phyloP scores from a whole-genome alignment of 106 monocot genomes.

The Phalaenopsis aphrodite region DNA sequence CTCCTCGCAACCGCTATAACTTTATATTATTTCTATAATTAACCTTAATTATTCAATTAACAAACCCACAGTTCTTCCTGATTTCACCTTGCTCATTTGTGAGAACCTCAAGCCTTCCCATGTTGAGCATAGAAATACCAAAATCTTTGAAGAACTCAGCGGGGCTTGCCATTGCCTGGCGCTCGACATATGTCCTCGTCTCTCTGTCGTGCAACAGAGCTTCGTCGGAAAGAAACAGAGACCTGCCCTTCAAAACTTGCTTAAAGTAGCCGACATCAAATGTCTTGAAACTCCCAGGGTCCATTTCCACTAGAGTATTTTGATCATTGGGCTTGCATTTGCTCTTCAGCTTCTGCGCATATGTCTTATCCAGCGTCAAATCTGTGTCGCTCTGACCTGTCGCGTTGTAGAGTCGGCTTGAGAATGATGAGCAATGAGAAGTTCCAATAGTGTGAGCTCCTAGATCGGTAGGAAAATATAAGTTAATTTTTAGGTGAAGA shows the following conservation, averaged over 20 bases:
- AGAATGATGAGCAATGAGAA: conserved; percentile 27
- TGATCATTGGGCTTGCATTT: conserved; percentile 16
- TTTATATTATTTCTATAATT: no score
- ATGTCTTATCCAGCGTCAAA: conserved; percentile 26
- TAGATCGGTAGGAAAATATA: not conserved
- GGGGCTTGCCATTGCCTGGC: conserved; percentile 7
- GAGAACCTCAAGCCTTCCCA: conserved; percentile 32
- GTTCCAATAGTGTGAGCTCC: conserved; percentile 48
- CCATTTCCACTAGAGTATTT: conserved; percentile 26
- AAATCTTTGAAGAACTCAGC: conserved; percentile 31
- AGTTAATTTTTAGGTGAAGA: no score
- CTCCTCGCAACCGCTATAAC: no score
- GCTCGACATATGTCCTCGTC: conserved; percentile 20
- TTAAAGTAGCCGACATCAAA: conserved; percentile 38
- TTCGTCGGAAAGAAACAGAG: conserved; percentile 34
- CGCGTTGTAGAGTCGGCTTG: conserved; percentile 40
- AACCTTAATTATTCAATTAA: not conserved
- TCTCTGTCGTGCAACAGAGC: conserved; percentile 24
- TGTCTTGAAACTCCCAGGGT: conserved; percentile 13
- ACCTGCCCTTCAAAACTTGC: conserved; percentile 14
- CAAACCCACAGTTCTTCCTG: conserved; percentile 23
- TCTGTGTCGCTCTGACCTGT: conserved; percentile 31
- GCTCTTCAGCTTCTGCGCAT: conserved; percentile 17
- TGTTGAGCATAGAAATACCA: conserved; percentile 30
- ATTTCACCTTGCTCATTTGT: conserved; percentile 22